Base-by-base conservation (phyloP, 768 basidiomycete species). In the Naganishia randhawae region DNA sequence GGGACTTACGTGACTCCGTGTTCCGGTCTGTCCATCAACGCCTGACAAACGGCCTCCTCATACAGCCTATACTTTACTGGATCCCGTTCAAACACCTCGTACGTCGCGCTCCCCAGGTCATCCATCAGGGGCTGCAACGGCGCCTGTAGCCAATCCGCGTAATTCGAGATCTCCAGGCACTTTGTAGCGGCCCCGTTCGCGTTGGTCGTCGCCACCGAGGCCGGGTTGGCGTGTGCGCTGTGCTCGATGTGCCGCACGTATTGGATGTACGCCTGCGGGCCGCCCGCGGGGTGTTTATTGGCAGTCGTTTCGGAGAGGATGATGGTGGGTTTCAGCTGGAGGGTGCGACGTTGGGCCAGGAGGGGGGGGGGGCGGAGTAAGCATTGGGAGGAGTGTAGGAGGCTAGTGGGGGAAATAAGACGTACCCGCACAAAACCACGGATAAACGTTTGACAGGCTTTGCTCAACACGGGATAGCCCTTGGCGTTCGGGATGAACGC, bases 111-210 rank as follows among this genome's bases (percentile, higher is more conserved):
- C 76, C 91, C 91, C 65, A 99, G 81, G 80, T 99, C 94, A 75
- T 99, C 95, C 93, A 95, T 95, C 74, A 99, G 80, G 27, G 96
- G 96, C 84, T 96, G 94, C 63, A 98, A 80, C 0, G 96, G 96
- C 5, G 92, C 90, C 78, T 98, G 96, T 22, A 99, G 82, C 80
- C 88, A 96, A 78, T 98, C 96, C 76, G 91, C 90, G 80, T 98
- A 99, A 7, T 73, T 73, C 6, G 71, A 65, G 48, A 73, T 70
- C 57, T 76, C 74, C 9, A 50, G 63, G n/a, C 45, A 64, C 22
- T 52, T 52, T 0, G 55, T 50, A 27, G 37, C 37, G 22, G 55
- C 48, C 32, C 54, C 55, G n/a, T 50, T 64, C 19, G 69, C 65
- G n/a, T 65, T 55, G 22, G 51, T 71, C 41, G 52, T 63, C 3